Conservation (phyloP, 768 basidiomycete species). For the Termitomyces bulborhizus region DNA sequence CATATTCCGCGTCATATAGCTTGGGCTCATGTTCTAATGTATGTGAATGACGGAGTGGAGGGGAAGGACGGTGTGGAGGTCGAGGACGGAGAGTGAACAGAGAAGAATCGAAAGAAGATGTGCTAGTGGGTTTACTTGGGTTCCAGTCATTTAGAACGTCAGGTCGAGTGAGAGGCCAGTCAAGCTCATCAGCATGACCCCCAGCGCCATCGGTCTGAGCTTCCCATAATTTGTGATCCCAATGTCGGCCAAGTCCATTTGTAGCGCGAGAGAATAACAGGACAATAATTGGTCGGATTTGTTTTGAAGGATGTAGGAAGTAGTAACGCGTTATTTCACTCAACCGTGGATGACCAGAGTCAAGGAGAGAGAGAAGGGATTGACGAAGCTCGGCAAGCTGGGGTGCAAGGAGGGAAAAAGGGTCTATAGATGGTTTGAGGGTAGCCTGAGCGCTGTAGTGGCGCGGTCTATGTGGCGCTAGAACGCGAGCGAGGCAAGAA, state of each 20-base stretch:
- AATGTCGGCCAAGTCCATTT: conserved; percentile 74
- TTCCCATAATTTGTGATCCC: conserved; percentile 49
- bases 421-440: conserved; percentile 41
- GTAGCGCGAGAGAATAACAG: conserved; percentile 85
- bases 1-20: conserved; percentile 18
- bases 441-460: conserved; percentile 1
- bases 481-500: conserved; percentile 5
- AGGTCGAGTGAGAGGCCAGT: conserved; percentile 62
- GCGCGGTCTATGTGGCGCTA: conserved; percentile 7
- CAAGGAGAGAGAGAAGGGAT: conserved; percentile 67
- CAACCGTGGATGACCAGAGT: conserved; percentile 78
- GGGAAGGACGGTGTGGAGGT: conserved; percentile 20
- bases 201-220: conserved; percentile 44
- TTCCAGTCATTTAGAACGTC: conserved; percentile 91
- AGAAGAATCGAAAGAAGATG: conserved; percentile 44
- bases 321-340: conserved; percentile 88
- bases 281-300: conserved; percentile 82
- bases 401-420: conserved; percentile 58
- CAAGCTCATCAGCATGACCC: conserved; percentile 51
- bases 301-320: conserved; percentile 86
- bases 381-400: conserved; percentile 65
- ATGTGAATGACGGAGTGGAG: conserved; percentile 19
- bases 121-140: conserved; percentile 63
- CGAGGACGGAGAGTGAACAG: conserved; percentile 30
- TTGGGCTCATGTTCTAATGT: conserved; percentile 12